phyloP scores from a whole-genome alignment of 2,329 filamentous ascomycete genomes.

The Sporothrix variecibatus region DNA sequence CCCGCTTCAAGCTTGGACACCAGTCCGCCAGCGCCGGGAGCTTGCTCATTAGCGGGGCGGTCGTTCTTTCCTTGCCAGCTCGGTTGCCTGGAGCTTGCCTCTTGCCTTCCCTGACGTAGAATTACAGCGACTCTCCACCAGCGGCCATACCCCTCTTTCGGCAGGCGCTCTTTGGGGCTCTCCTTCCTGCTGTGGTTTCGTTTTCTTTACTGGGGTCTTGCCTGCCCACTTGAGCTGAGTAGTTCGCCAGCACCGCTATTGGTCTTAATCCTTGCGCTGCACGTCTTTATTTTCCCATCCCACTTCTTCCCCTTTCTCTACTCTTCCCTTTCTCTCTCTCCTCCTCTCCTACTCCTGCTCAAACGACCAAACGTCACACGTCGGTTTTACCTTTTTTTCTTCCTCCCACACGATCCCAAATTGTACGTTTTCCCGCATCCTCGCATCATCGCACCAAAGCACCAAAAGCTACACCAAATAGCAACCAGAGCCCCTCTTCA shows the following conservation, averaged over 20 bases:
- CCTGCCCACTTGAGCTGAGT: neutral
- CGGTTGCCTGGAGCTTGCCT: constrained; percentile 18
- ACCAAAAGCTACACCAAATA: neutral
- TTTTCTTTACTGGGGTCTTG: neutral
- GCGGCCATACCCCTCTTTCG: constrained; percentile 22
- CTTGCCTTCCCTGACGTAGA: constrained; percentile 13
- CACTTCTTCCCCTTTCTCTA: constrained; percentile 21
- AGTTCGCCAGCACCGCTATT: constrained; percentile 10
- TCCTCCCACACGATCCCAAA: neutral
- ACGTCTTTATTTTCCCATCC: constrained; percentile 25
- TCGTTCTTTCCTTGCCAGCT: constrained; percentile 17
- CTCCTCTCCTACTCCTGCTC: neutral
- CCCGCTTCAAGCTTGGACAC: neutral
- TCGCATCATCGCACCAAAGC: neutral
- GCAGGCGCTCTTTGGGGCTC: neutral
- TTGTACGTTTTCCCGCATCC: constrained; percentile 19
- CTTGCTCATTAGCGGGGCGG: constrained; percentile 17
- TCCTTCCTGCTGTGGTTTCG: constrained; percentile 5
- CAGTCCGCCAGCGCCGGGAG: constrained; percentile 14
- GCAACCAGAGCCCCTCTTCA: neutral
- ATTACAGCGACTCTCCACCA: neutral
- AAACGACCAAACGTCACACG: constrained; percentile 27
- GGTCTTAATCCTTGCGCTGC: constrained; percentile 18
- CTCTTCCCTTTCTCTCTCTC: neutral
- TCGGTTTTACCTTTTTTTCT: constrained; percentile 21